Evolutionary conservation across 2,329 filamentous ascomycete genomes (phyloP), one percentile per base, ranked within the genome.

Genomic region (Lachnellula cervina): DNA sequence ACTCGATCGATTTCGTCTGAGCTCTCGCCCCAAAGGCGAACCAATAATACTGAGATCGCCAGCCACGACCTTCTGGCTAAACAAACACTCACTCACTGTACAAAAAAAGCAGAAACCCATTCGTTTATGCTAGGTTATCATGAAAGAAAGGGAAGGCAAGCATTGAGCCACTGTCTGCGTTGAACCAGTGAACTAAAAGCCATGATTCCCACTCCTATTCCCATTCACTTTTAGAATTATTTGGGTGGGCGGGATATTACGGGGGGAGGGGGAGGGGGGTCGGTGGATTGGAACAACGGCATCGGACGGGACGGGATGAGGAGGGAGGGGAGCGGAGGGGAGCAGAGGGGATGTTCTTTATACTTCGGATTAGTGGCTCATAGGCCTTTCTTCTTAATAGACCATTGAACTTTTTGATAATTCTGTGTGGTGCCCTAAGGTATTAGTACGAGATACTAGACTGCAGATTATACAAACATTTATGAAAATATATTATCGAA

Each of bases 1-100:
- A 99, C 75, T 67, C 66, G 14, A 68, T 67, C 7, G 69, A 71
- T 55, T 69, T 70, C 42, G 59, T 70, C 47, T 71, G 66, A 70
- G 48, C 47, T 25, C 14, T 25, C 21, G 53, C 3, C 9, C 4
- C 28, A 32, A 11, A 13, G 28, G 28, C 28, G 28, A 32, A 3
- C 28, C 28, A 32, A 13, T 32, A 32, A 32, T 32, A 11, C 9
- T 4, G 9, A 32, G 28, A 32, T 9, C 28, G 28, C 28, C 28
- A 32, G 37, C 37, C 37, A 40, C 16, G 5, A 40, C 37, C 9
- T 32, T 32, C 28, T 11, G 28, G 28, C 9, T 11, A 17, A 40
- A 40, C 37, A 40, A 40, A 32, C 28, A 32, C 28, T 13, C 37
- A 40, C 37, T 40, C 37, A 17, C 37, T 40, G 37, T 40, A 40